These are phyloP conservation scores for Suhomyces yuchorum DNA, from an alignment of 1,139 yeast genomes.

Conservation along the genomic window DNA sequence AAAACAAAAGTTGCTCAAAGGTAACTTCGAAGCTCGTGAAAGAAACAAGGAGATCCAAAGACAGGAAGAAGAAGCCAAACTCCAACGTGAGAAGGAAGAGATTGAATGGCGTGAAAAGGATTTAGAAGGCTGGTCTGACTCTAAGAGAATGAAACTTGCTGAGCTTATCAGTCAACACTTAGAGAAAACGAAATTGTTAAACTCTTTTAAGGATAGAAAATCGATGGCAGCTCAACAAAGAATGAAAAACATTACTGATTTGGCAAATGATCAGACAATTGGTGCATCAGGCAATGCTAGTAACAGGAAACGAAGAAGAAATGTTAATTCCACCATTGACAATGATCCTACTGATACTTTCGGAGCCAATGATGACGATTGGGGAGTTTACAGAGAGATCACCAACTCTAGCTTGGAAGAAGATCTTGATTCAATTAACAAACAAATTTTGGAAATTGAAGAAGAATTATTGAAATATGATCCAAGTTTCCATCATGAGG, in stretches of 20 bases:
- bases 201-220: conserved; percentile 83
- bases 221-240: conserved; percentile 90
- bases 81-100: conserved; percentile 61
- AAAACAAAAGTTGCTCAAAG: conserved; percentile 77
- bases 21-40: conserved; percentile 85
- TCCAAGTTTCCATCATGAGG: conserved; percentile 82
- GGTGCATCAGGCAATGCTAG: conserved; percentile 23
- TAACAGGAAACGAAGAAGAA: conserved; percentile 53
- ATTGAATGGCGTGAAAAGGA: conserved; percentile 77
- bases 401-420: conserved; percentile 72
- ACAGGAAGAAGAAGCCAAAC: conserved; percentile 54
- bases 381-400: conserved; percentile 88
- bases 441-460: conserved; percentile 63
- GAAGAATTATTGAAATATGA: conserved; percentile 76
- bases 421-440: conserved; percentile 71
- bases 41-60: conserved; percentile 77
- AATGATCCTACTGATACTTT: conserved; percentile 93
- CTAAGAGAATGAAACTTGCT: conserved; percentile 64
- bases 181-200: conserved; percentile 70
- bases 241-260: conserved; percentile 87
- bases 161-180: conserved; percentile 58
- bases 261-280: conserved; percentile 63
- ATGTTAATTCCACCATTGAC: conserved; percentile 65
- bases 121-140: conserved; percentile 75
- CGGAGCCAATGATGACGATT: conserved; percentile 95